Evolutionary conservation across 768 basidiomycete species (phyloP).

Genomic region (Gyrodon lividus): DNA sequence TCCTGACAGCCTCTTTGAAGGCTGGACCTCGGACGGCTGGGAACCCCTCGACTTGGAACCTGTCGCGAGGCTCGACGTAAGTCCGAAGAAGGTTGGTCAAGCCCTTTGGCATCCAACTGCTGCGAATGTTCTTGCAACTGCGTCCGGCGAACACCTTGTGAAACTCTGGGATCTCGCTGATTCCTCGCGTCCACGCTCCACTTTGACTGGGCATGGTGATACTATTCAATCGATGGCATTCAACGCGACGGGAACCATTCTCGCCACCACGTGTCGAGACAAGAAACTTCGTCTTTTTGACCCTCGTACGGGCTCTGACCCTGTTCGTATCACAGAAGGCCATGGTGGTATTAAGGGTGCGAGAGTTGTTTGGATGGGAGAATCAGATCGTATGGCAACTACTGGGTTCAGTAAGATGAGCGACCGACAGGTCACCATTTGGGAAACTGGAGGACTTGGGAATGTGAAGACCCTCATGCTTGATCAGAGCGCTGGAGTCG

Average conservation of each 20-base stretch:
- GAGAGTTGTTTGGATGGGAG: slow-evolving; percentile 89
- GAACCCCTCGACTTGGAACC: slow-evolving; percentile 82
- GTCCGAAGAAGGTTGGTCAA: slow-evolving; percentile 89
- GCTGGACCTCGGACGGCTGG: slow-evolving; percentile 85
- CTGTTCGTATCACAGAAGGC: slow-evolving; percentile 80
- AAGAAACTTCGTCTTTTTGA: slow-evolving; percentile 92
- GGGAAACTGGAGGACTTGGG: slow-evolving; percentile 78
- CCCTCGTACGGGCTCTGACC: slow-evolving; percentile 76
- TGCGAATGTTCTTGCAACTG: slow-evolving; percentile 76
- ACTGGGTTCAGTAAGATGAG: slow-evolving; percentile 98
- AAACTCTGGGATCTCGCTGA: slow-evolving; percentile 90
- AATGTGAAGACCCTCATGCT: slow-evolving; percentile 77
- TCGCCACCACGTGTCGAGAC: slow-evolving; percentile 91
- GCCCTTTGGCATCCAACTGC: slow-evolving; percentile 94
- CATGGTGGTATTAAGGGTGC: slow-evolving; percentile 94
- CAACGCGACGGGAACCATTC: slow-evolving; percentile 73
- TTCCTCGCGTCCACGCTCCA: slow-evolving; percentile 59
- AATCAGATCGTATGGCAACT: slow-evolving; percentile 82
- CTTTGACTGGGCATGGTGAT: slow-evolving; percentile 77
- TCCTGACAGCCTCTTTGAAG: slow-evolving; percentile 62
- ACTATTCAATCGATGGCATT: slow-evolving; percentile 85
- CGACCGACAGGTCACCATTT: slow-evolving; percentile 85
- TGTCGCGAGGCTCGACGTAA: slow-evolving; percentile 73
- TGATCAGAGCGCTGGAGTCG: slow-evolving; percentile 89
- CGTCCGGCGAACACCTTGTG: slow-evolving; percentile 81